Percentiles rank a stretch among this genome's conserved stretches.
Conservation (phyloP, 2,329 filamentous ascomycete species). For the Fusarium succisae region DNA sequence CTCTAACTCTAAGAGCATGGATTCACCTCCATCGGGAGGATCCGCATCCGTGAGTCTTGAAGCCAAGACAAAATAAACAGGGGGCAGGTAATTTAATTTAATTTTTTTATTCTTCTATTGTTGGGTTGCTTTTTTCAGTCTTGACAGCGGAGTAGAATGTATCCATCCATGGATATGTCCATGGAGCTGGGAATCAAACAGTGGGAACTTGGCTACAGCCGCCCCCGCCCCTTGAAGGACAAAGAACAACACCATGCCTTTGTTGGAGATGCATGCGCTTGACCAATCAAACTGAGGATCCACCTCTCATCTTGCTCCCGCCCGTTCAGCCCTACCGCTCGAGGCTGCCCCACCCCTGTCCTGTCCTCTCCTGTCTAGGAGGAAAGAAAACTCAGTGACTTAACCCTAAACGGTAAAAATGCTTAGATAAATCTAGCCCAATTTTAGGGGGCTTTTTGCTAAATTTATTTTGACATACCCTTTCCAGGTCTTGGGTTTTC, state of each 20-base stretch:
- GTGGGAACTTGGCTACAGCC: not conserved
- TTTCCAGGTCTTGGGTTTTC: too few relatives aligned
- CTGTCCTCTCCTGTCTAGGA: not conserved
- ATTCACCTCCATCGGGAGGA: slow-evolving; percentile 16
- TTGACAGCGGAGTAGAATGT: not conserved
- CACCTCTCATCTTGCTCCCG: slow-evolving; percentile 37
- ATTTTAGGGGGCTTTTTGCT: too few relatives aligned
- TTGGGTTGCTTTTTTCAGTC: not conserved
- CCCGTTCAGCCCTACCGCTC: slow-evolving; percentile 39
- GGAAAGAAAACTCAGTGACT: too few relatives aligned
- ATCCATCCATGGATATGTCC: slow-evolving; percentile 15
- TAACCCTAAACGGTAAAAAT: too few relatives aligned
- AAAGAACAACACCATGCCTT: not conserved
- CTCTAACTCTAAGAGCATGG: not conserved
- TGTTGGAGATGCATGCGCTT: slow-evolving; percentile 1
- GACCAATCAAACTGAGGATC: slow-evolving; percentile 13
- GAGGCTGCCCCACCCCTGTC: slow-evolving; percentile 1
- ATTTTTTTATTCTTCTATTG: not conserved
- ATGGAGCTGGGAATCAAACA: slow-evolving; percentile 4
- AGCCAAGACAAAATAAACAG: not conserved
- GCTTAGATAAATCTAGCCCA: too few relatives aligned
- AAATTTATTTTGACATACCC: too few relatives aligned
- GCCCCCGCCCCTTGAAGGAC: not conserved
- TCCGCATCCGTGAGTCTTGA: slow-evolving; percentile 10
- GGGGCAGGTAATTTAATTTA: not conserved